phyloP scores from a whole-genome alignment of 495 filamentous ascomycete genomes.

The Penicillium antarcticum region DNA sequence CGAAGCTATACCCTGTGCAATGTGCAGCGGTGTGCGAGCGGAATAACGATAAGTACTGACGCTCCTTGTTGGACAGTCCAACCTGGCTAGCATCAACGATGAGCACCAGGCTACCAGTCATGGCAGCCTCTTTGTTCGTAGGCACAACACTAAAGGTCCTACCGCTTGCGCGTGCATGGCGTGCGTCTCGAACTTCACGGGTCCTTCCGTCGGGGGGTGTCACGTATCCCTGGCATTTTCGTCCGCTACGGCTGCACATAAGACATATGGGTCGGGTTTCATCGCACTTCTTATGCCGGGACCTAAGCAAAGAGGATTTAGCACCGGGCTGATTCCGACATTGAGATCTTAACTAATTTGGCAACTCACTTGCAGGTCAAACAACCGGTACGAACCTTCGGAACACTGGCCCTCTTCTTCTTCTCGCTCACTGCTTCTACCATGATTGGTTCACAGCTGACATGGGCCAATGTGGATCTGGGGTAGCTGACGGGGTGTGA shows the following conservation, averaged over 20 bases:
- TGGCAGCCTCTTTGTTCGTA: neutral
- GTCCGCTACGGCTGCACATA: constrained; percentile 47
- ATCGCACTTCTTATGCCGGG: constrained; percentile 61
- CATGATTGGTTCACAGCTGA: neutral
- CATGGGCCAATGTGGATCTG: neutral
- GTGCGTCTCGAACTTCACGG: neutral
- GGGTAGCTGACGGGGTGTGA: neutral
- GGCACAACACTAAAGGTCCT: neutral
- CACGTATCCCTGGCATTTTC: constrained; percentile 33
- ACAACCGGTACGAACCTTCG: constrained; percentile 7
- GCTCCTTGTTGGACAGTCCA: constrained; percentile 4
- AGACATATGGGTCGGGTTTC: constrained; percentile 52
- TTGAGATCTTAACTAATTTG: neutral
- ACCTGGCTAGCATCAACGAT: constrained; percentile 2
- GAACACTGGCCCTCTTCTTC: neutral
- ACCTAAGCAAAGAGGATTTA: constrained; percentile 26
- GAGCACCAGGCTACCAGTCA: neutral
- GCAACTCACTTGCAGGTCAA: constrained; percentile 11
- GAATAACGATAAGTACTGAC: constrained; percentile 4
- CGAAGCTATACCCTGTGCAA: constrained; percentile 39
- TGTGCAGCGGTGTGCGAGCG: constrained; percentile 27
- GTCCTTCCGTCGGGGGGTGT: constrained; percentile 2
- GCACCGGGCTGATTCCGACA: neutral
- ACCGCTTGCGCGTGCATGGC: neutral
- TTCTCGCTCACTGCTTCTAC: neutral